phyloP scores from a whole-genome alignment of 768 basidiomycete genomes.

The Auriscalpium microsporum region DNA sequence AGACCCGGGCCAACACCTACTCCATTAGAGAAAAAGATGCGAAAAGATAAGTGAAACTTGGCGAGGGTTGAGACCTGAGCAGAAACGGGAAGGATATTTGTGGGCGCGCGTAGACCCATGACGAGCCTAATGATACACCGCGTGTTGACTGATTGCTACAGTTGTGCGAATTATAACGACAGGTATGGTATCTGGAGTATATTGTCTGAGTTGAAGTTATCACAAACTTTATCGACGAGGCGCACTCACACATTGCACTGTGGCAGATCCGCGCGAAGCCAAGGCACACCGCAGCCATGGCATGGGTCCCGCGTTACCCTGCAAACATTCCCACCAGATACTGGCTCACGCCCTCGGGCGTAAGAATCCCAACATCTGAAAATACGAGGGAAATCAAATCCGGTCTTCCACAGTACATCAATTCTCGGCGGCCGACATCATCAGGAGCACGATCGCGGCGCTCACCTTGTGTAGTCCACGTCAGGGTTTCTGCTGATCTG shows the following conservation, averaged over 20 bases:
- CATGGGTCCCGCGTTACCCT: constrained; percentile 32
- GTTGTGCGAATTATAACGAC: background rate
- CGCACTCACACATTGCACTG: background rate
- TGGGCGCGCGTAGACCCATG: no score
- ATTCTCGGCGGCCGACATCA: no score
- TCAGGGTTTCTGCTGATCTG: constrained; percentile 79
- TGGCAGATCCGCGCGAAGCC: background rate
- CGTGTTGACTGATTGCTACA: no score
- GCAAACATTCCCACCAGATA: constrained; percentile 94
- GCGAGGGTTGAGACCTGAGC: background rate
- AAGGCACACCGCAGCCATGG: background rate
- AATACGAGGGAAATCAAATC: constrained; percentile 92
- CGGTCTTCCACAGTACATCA: constrained; percentile 39
- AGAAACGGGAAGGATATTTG: no score
- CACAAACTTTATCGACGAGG: constrained; percentile 27
- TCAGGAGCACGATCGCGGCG: background rate
- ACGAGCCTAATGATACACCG: no score
- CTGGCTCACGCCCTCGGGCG: constrained; percentile 89
- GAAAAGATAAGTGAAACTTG: background rate
- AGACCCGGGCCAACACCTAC: background rate
- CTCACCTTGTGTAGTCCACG: constrained; percentile 89
- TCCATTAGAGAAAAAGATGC: background rate
- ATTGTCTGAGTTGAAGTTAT: constrained; percentile 25
- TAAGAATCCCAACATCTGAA: constrained; percentile 88
- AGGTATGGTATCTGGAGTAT: constrained; percentile 5